Conservation (phyloP, 164 flowering plant genomes). For the Tinospora cordifolia region DNA sequence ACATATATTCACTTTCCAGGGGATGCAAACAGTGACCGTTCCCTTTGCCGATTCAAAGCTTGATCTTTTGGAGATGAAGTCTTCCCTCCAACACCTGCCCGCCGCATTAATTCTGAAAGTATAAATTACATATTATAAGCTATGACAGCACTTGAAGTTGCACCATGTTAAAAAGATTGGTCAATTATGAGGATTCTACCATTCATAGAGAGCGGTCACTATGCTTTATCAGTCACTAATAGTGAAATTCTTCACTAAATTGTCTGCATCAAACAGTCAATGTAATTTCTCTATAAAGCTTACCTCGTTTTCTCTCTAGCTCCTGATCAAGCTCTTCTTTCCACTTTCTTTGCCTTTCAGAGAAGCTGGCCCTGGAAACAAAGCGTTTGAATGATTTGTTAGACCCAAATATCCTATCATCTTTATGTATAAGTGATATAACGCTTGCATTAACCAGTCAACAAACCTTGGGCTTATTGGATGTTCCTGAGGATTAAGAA, state of each 20-base stretch:
- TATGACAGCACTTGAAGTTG: background rate
- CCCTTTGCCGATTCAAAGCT: constrained; percentile 29
- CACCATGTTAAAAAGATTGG: background rate
- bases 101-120: constrained; percentile 44
- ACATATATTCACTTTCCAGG: constrained; percentile 32
- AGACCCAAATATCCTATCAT: background rate
- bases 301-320: constrained; percentile 60
- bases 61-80: constrained; percentile 47
- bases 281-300: constrained; percentile 16
- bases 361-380: constrained; percentile 35
- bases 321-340: constrained; percentile 72
- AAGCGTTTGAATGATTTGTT: background rate
- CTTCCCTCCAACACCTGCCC: constrained; percentile 41
- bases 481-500: constrained; percentile 30
- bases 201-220: no score
- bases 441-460: background rate
- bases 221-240: no score
- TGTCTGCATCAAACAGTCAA: background rate
- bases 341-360: constrained; percentile 58
- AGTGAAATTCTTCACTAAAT: no score
- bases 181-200: no score
- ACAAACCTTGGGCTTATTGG: constrained; percentile 43
- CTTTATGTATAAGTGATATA: background rate
- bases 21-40: constrained; percentile 35
- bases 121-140: background rate